phyloP scores from a whole-genome alignment of 1,139 yeast genomes.

The Candida sp. region DNA sequence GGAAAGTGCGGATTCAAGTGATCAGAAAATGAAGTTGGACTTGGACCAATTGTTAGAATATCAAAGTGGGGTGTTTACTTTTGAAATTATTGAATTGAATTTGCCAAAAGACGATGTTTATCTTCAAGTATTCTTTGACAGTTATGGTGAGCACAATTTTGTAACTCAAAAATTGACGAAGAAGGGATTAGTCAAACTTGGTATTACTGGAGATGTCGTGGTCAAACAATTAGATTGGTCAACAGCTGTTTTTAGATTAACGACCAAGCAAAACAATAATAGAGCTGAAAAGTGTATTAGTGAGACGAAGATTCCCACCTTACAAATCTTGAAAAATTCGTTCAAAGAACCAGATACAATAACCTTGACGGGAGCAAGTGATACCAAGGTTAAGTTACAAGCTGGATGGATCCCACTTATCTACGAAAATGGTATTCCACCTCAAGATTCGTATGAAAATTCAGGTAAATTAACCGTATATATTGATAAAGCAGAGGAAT shows the following conservation, averaged over 20 bases:
- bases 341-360: conserved; percentile 53
- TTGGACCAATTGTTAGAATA: conserved; percentile 60
- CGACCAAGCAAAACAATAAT: conserved; percentile 49
- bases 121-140: conserved; percentile 75
- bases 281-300: conserved; percentile 59
- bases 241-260: conserved; percentile 56
- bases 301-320: conserved; percentile 64
- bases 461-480: conserved; percentile 70
- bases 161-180: conserved; percentile 45
- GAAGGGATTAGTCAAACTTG: conserved; percentile 39
- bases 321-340: conserved; percentile 63
- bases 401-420: conserved; percentile 79
- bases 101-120: conserved; percentile 52
- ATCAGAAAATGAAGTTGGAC: conserved; percentile 52
- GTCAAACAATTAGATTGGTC: conserved; percentile 80
- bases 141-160: conserved; percentile 60
- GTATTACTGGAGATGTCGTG: conserved; percentile 67
- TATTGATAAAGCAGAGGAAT: conserved; percentile 61
- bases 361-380: conserved; percentile 46
- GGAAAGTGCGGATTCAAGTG: conserved; percentile 11
- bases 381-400: conserved; percentile 53
- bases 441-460: conserved; percentile 71
- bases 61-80: conserved; percentile 74
- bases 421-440: conserved; percentile 56
- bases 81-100: conserved; percentile 58